Base-by-base conservation (phyloP, 306 rosid genomes). In the Corylus heterophylla region DNA sequence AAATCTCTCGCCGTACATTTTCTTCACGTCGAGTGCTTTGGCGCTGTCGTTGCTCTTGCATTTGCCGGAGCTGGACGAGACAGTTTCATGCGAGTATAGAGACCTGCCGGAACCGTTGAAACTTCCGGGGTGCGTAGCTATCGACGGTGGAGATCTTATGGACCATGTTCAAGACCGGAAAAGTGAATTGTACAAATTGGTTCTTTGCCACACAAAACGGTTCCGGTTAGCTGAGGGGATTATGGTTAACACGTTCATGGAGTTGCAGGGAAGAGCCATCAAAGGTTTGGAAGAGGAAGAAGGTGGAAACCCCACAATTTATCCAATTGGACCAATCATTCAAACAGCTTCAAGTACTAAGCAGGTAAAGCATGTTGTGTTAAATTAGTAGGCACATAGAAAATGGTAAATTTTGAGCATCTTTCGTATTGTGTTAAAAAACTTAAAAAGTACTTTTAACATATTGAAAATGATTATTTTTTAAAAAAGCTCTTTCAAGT, bases 261-360 rank as follows among this genome's bases (percentile, higher is more conserved):
- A 75, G 12, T 20, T 86, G 63, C 87, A 86, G 49, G 81, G 11
- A 74, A 62, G 4, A 2, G 68, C 85, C 11, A 42, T 83, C n/a
- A 75, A 22, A n/a, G 73, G 52, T 22, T 80, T 77, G 75, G 45
- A 73, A 18, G 76, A 75, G 44, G 54, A 22, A n/a, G 55, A 8
- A 3, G 29, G 7, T 17, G 50, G 61, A 48, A 20, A 44, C 47
- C 83, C 84, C 16, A 16, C 39, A 4, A 72, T 86, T 12, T 83
- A 80, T 44, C 78, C 89, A 63, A 55, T 88, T 8, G 91, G 91
- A 59, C 91, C 91, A 37, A 45, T 88, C 48, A 58, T 74, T 7
- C 86, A 81, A 54, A 78, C 69, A 20, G 80, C 11, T 47, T 45
- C 75, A 58, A 55, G 52, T 17, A n/a, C 20, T 7, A 44, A 66